Evolutionary conservation across 2,329 filamentous ascomycete genomes (phyloP), one percentile per base, ranked within the genome.

Genomic region (Clarireedia hainanense): DNA sequence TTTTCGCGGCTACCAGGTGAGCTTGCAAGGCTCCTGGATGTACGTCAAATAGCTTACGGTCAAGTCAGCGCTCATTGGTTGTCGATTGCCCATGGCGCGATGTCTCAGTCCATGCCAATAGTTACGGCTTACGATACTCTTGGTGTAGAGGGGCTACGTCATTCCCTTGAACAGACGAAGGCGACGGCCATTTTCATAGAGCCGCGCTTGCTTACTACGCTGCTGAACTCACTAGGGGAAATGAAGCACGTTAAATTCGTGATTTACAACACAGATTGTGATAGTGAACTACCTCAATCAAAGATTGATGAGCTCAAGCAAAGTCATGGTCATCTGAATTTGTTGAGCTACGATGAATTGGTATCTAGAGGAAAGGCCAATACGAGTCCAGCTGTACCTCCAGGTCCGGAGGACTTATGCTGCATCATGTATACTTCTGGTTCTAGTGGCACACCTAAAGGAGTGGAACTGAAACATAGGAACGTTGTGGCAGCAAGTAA

Each of bases 111-210:
- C 46, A 83, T 96, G 70, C 84, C 89, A 57, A 91, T 96, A 63
- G 92, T 96, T 50, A 97, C 92, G 47, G 91, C 91, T 50, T 96
- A 96, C 73, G 91, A 96, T 71, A 95, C 91, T 30, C 85, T 96
- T 46, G 91, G 91, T 53, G 81, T 89, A 66, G 83, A 85, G 60
- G 91, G 91, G 47, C 80, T 96, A 60, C 84, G 86, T 74, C 91
- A 95, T 75, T 95, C 91, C 3, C 80, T 96, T 61, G 77, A 84
- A 23, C 88, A 95, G 73, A 94, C 90, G 52, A 77, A 84, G 60
- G 86, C 89, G 52, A 84, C 84, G 65, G 85, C 86, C 71, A 92
- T 96, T 76, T 96, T 91, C 73, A 80, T 90, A 60, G 91, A 96
- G 69, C 87, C 91, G 7, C 83, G 88, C 64, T 83, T 96, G 50